Evolutionary conservation across 306 rosid genomes (phyloP), one percentile per base, ranked within the genome.

Genomic region (Lithocarpus polystachyus): DNA sequence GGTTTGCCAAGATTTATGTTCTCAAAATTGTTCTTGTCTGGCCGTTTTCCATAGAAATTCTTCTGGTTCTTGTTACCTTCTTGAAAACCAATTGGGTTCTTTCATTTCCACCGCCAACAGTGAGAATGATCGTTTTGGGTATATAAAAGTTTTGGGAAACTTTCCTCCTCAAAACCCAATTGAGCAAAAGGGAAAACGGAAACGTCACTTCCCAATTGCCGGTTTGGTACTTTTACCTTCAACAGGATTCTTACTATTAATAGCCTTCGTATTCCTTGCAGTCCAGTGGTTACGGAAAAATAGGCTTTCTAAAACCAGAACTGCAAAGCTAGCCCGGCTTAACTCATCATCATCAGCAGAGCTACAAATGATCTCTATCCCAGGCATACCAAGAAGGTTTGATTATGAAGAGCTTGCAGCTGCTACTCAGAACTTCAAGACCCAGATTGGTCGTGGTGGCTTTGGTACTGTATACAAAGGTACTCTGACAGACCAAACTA

Each of bases 321-420:
- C 86, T 8, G 62, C 77, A 62, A 73, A 84, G 67, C 62, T 92
- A 77, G 96, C 92, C 69, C 79, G 73, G 74, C 17, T 72, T 18
- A 72, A 74, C 33, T 86, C 96, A 20, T 72, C 37, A 75, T 87
- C 90, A 68, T 90, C 96, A 1, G 86, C 60, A 35, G 96, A 94
- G 33, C 53, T 90, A 76, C 94, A 19, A 96, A 40, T 40, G 45
- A 40, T 40, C 11, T 40, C 45, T 40, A 40, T 40, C 45, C 45
- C 45, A 40, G 45, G 98, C n/a, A 88, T 94, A 82, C 98, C 98
- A 2, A 87, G 68, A 83, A 89, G 94, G 86, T 92, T 92, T 78
- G 88, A 87, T 75, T 84, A 81, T 74, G 87, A 87, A 83, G 94
- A 92, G 35, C 92, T 92, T 5, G 92, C 88, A 71, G 73, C 69